Base-by-base conservation (phyloP, 2,329 filamentous ascomycete genomes). In the Fusarium guadeloupense region DNA sequence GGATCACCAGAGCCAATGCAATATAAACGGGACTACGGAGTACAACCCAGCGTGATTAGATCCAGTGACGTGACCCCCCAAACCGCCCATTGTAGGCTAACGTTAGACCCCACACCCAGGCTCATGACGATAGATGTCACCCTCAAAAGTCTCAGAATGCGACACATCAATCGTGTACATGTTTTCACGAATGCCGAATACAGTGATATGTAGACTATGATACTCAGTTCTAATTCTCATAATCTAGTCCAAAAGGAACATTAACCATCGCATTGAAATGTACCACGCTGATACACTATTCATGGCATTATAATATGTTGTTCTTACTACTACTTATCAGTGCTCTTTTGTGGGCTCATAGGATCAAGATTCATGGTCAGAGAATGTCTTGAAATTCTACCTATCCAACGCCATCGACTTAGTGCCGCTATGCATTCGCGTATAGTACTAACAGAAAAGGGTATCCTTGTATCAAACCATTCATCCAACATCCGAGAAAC, bases 381-480 rank as follows among this genome's bases (percentile, higher is more conserved):
- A 10, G 19, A 58, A 23, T 40, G 19, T 23, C 14, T 62, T 33
- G 31, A 48, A 45, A 21, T 44, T 54, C 49, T 39, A 42, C 44
- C 41, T 50, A 42, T 58, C 37, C 58, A 69, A 69, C 67, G 65
- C 67, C 67, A 41, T 48, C 50, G 45, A 57, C 60, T 50, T 40
- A 55, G 47, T 39, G 55, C 47, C 49, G 52, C 47, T 50, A 55
- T 59, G 56, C 52, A 58, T 54, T 49, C 46, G 44, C 50, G 50
- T 52, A 59, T 50, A 40, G 41, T 52, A 53, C 40, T 45, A 66
- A 55, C 58, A 63, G 49, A 66, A 58, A 56, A 56, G 67, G 68
- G 64, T 70, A 70, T 69, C 66, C 59, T 62, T 59, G 58, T 59
- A 56, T 47, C 48, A 67, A 67, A 50, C 50, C 47, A 51, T 26